Base-by-base conservation (phyloP, 345 rosid genomes). In the Diplotaxis tenuifolia region DNA sequence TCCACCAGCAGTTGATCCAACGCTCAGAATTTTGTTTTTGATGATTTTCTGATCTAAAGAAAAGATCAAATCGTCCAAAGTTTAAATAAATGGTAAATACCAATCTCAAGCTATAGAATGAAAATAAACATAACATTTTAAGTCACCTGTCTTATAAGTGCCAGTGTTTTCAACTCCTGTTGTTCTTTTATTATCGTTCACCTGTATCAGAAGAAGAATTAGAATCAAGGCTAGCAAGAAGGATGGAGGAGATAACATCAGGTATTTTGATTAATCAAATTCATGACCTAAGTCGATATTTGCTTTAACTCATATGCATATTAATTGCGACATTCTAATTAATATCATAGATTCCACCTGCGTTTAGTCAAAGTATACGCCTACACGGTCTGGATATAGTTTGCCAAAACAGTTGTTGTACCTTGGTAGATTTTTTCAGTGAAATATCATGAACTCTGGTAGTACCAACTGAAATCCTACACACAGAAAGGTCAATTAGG, bases 121-220 rank as follows among this genome's bases (percentile, higher is more conserved):
- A 78, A 6, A 65, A 69, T 9, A 72, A 31, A 66, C 11, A 65
- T 78, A 68, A 25, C 60, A 10, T 19, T 53, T 64, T 32, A 77
- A 65, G 22, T 77, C 77, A 88, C 96, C 90, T 84, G 76, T 85
- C 75, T 65, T 85, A 29, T 55, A 70, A 40, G 61, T 69, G 54
- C 16, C 61, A 20, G 49, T 52, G 31, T 67, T 71, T 55, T 72
- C 69, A 42, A 60, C 69, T 71, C 69, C 77, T 53, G 65, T 75
- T 56, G 49, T 47, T 67, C 52, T 64, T 64, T 66, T 76, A 72
- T 62, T 75, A 57, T 15, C 79, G 60, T 65, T 84, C 57, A 82
- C 91, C 95, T 91, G 59, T 32, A 42, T 62, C 11, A 21, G 54
- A 11, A 28, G 2, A 32, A 68, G 47, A 36, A 57, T 2, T 47